These are phyloP conservation scores for Panicum virgatum DNA, from an alignment of 202 grass and related monocot species.

Conservation along the genomic window DNA sequence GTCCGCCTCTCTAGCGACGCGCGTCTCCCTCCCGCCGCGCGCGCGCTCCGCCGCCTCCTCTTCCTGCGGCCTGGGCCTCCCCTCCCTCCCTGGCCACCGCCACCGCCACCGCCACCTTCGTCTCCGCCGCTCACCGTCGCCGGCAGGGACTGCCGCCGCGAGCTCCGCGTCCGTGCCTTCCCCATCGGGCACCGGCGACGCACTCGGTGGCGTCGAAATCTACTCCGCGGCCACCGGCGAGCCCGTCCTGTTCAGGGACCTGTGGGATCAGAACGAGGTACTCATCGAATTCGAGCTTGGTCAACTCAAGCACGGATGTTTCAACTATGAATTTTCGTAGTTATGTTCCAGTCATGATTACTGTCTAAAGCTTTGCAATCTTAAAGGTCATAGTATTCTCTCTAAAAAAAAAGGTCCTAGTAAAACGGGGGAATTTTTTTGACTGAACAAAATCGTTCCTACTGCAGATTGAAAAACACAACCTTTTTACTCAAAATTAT, in stretches of 20 bases:
- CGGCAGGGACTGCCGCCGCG: constrained; percentile 1
- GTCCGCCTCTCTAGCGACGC: constrained; percentile 20
- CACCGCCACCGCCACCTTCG: not conserved
- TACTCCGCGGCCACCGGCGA: constrained; percentile 70
- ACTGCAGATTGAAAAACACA: not conserved
- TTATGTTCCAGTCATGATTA: not conserved
- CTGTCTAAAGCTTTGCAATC: not conserved
- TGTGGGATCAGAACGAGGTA: constrained; percentile 87
- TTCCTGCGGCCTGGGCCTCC: not conserved
- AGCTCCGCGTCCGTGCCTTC: constrained; percentile 15
- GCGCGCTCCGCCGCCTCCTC: constrained; percentile 2
- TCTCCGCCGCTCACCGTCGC: not conserved
- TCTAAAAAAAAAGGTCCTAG: not conserved
- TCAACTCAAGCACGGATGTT: not conserved
- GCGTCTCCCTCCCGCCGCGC: constrained; percentile 6
- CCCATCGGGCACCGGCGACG: constrained; percentile 39
- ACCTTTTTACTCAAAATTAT: not conserved
- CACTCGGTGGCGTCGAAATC: constrained; percentile 56
- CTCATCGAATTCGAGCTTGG: not conserved
- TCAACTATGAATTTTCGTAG: not conserved
- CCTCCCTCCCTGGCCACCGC: not conserved
- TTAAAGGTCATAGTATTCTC: not conserved
- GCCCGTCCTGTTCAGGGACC: constrained; percentile 64
- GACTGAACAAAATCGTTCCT: not conserved
- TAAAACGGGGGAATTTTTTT: not conserved